phyloP scores from a whole-genome alignment of 345 rosid genomes.

The Dovyalis caffra region DNA sequence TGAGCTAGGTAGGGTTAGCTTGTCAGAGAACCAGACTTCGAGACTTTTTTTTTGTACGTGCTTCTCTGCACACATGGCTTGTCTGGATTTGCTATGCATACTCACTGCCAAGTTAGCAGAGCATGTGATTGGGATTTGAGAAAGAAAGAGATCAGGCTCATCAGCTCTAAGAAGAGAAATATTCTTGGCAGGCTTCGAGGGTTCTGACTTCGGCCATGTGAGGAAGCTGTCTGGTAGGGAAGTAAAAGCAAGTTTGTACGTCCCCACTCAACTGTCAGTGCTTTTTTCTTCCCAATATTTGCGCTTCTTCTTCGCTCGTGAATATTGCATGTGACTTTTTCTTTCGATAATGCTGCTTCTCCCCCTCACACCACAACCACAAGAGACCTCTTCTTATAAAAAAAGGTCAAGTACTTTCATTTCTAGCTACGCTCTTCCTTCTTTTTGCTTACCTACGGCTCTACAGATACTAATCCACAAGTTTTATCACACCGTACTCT shows the following conservation, averaged over 20 bases:
- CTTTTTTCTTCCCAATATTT: too few relatives aligned
- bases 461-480: too few relatives aligned
- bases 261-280: neutral
- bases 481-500: too few relatives aligned
- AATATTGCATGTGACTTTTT: conserved; percentile 17
- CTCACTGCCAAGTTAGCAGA: too few relatives aligned
- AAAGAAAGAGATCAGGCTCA: neutral
- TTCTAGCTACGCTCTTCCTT: too few relatives aligned
- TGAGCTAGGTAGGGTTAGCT: too few relatives aligned
- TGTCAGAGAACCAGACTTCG: too few relatives aligned
- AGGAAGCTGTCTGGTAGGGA: neutral
- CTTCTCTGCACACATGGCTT: neutral
- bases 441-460: too few relatives aligned
- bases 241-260: too few relatives aligned
- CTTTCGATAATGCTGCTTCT: conserved; percentile 2
- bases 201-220: conserved; percentile 4
- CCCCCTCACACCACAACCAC: conserved; percentile 3
- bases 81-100: neutral
- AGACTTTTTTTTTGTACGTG: neutral
- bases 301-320: too few relatives aligned
- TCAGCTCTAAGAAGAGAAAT: neutral
- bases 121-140: neutral
- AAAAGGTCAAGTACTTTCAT: too few relatives aligned
- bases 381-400: too few relatives aligned
- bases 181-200: neutral